Base-by-base conservation (phyloP, 2,329 filamentous ascomycete genomes). In the Botrytis sinoallii region DNA sequence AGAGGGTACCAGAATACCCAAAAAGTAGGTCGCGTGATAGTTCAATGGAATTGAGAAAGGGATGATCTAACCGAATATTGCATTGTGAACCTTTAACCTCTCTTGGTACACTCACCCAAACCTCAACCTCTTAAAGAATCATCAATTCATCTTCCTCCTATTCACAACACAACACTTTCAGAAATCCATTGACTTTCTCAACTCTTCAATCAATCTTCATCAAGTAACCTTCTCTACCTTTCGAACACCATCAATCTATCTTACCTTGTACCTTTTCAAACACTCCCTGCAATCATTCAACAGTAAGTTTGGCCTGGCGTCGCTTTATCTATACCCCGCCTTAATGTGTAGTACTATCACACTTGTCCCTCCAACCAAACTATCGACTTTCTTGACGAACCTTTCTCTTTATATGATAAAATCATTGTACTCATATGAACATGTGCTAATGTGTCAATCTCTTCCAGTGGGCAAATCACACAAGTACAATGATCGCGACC, bases 401-500 rank as follows among this genome's bases (percentile, higher is more conserved):
- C 68, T 61, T 59, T 65, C 65, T 74, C 74, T 74, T 74, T 72
- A 35, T 25, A 52, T 59, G 44, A 20, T 32, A 40, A 55, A n/a
- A 65, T 46, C 48, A 40, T 40, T 61, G 20, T 5, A 29, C 38
- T 73, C 63, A 63, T 63, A 38, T 32, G 44, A 59, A 73, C 55
- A 32, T 67, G 35, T 71, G 67, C 78, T 80, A 74, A 79, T 65
- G 29, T 63, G 6, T 42, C 38, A 40, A 67, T 66, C 35, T 74
- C 76, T 75, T 70, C 73, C 79, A 97, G 95, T 99, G 95, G 98
- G 96, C 86, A 95, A 96, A 83, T 97, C 95, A 77, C 93, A 95
- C 90, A 99, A 98, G 88, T 89, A 88, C 86, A 97, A 94, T 85
- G 94, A 97, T 84, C 95, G 95, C 85, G 79, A 97, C 87, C 93